A percentile compares a stretch with the other conserved stretches of the same genome.
Evolutionary conservation across 1,139 yeast species (phyloP).

Genomic region (Trichomonascaceae sp.): DNA sequence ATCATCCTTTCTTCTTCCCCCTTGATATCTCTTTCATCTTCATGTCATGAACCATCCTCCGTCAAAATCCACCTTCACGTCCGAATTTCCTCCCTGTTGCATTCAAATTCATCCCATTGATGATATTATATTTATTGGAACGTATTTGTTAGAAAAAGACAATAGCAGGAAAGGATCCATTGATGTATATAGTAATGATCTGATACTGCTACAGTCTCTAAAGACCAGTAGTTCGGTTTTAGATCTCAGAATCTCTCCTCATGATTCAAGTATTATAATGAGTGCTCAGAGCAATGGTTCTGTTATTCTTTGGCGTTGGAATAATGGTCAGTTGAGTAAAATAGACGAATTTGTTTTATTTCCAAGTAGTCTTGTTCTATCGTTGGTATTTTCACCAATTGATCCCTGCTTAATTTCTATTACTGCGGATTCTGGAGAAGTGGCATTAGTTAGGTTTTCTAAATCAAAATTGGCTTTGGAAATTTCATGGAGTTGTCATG

Average conservation of each 20-base stretch:
- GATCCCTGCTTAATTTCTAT: constrained; percentile 24
- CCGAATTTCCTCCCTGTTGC: constrained; percentile 79
- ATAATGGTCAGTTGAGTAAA: not conserved
- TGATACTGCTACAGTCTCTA: constrained; percentile 13
- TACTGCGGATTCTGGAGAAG: constrained; percentile 34
- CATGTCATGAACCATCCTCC: not conserved
- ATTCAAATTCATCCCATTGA: constrained; percentile 53
- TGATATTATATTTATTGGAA: constrained; percentile 56
- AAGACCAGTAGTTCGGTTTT: constrained; percentile 50
- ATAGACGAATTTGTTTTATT: constrained; percentile 31
- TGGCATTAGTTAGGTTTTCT: constrained; percentile 21
- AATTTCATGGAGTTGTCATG: constrained; percentile 39
- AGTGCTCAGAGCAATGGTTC: constrained; percentile 82
- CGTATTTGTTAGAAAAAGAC: constrained; percentile 59
- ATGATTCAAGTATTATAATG: constrained; percentile 42
- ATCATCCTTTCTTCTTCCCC: not conserved
- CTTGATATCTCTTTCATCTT: not conserved
- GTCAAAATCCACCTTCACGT: constrained; percentile 17
- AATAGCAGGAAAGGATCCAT: constrained; percentile 65
- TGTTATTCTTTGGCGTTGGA: constrained; percentile 52
- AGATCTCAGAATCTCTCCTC: constrained; percentile 64
- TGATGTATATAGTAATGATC: constrained; percentile 45
- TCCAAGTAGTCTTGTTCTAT: constrained; percentile 55
- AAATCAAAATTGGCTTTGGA: constrained; percentile 14
- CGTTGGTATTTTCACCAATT: constrained; percentile 44